A percentile compares a stretch with the other conserved stretches of the same genome.
These are phyloP conservation scores for Pinus tabuliformis DNA, from an alignment of 75 land plant genomes.

Conservation along the genomic window DNA sequence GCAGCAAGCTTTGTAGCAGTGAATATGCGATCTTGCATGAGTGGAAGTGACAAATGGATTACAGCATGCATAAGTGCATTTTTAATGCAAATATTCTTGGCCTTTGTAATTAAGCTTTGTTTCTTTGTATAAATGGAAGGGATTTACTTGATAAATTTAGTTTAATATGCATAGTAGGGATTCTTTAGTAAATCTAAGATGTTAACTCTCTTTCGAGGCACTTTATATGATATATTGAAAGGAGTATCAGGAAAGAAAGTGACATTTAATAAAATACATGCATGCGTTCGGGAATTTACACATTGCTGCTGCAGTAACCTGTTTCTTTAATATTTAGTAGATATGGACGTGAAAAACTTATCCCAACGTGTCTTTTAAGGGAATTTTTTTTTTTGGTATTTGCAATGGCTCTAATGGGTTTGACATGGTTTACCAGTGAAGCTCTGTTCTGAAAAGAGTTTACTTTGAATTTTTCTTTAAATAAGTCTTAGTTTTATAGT, in stretches of 20 bases:
- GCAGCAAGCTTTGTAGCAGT: constrained; percentile 53
- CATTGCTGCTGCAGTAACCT: too few species aligned
- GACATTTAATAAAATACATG: not conserved
- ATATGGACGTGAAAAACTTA: too few species aligned
- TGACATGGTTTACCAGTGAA: too few species aligned
- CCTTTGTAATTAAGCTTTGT: constrained; percentile 52
- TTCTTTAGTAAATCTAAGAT: not conserved
- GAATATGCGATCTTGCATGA: constrained; percentile 46
- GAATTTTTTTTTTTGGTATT: too few species aligned
- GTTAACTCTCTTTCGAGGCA: not conserved
- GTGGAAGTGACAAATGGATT: constrained; percentile 22
- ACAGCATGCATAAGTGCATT: constrained; percentile 34
- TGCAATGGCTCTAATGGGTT: too few species aligned
- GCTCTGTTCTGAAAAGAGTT: too few species aligned
- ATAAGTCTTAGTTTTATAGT: too few species aligned
- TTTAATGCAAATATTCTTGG: constrained; percentile 51
- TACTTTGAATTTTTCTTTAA: too few species aligned
- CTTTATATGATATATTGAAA: not conserved
- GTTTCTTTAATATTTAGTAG: too few species aligned
- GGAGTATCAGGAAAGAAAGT: not conserved
- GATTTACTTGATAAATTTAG: not conserved
- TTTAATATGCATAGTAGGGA: not conserved
- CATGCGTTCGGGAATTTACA: too few species aligned
- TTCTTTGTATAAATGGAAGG: constrained; percentile 44
- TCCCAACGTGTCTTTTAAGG: too few species aligned